Evolutionary conservation across 495 filamentous ascomycete genomes (phyloP).

Genomic region (Annulohypoxylon bovei): DNA sequence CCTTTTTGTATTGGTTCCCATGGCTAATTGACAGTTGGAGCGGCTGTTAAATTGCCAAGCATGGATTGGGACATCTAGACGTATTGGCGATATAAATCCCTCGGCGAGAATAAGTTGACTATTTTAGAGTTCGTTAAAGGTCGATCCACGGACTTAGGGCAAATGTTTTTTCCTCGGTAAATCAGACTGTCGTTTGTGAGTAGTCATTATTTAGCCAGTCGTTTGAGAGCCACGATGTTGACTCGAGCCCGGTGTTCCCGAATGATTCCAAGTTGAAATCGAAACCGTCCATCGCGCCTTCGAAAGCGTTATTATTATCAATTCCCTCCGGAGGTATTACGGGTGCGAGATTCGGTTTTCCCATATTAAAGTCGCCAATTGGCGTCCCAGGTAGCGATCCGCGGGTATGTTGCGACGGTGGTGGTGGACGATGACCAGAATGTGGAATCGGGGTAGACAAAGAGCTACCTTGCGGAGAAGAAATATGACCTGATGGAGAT

Average conservation of each 20-base stretch:
- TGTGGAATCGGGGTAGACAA: slow-evolving; percentile 42
- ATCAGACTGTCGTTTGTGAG: slow-evolving; percentile 43
- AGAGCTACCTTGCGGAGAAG: slow-evolving; percentile 37
- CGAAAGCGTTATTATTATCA: slow-evolving; percentile 51
- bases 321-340: slow-evolving; percentile 41
- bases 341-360: slow-evolving; percentile 35
- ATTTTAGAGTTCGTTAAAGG: not conserved
- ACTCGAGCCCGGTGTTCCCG: slow-evolving; percentile 44
- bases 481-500: slow-evolving; percentile 37
- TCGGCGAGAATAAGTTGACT: not conserved
- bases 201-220: slow-evolving; percentile 48
- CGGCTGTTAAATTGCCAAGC: slow-evolving; percentile 25
- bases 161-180: not conserved
- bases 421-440: slow-evolving; percentile 23
- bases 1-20: slow-evolving; percentile 3
- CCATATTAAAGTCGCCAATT: slow-evolving; percentile 38
- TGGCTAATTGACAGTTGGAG: slow-evolving; percentile 26
- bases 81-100: not conserved
- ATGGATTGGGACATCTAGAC: not conserved
- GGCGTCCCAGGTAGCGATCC: slow-evolving; percentile 39
- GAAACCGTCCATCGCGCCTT: slow-evolving; percentile 50
- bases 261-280: slow-evolving; percentile 49
- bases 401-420: slow-evolving; percentile 32
- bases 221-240: slow-evolving; percentile 45
- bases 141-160: not conserved